phyloP scores from a whole-genome alignment of 768 basidiomycete species.

The Rhodotorula kratochvilovae region DNA sequence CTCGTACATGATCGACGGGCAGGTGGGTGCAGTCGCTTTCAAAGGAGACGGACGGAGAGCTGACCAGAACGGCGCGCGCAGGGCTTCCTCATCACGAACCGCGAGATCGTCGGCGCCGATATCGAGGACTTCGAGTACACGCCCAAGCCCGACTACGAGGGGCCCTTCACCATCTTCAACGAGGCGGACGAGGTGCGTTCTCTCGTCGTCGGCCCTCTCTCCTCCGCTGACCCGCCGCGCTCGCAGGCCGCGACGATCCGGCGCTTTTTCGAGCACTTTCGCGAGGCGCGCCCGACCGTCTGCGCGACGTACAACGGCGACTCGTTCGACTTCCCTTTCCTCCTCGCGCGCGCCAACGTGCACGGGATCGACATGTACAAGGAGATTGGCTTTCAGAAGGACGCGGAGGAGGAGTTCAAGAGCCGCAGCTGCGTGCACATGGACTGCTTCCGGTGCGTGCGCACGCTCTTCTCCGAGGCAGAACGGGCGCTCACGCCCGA shows the following conservation, averaged over 20 bases:
- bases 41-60: not conserved
- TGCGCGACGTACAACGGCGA: slow-evolving; percentile 99
- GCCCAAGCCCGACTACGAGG: slow-evolving; percentile 94
- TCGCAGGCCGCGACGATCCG: slow-evolving; percentile 70
- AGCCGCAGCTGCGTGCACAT: slow-evolving; percentile 87
- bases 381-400: slow-evolving; percentile 87
- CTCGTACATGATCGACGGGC: slow-evolving; percentile 98
- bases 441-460: slow-evolving; percentile 80
- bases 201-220: not conserved
- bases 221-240: not conserved
- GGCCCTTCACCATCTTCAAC: slow-evolving; percentile 92
- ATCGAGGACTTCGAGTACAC: slow-evolving; percentile 99
- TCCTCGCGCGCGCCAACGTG: slow-evolving; percentile 72
- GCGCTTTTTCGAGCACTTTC: slow-evolving; percentile 89
- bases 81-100: slow-evolving; percentile 93
- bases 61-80: slow-evolving; percentile 18
- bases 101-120: slow-evolving; percentile 94
- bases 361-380: slow-evolving; percentile 96
- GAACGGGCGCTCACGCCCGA: not conserved
- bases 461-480: not conserved
- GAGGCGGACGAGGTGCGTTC: slow-evolving; percentile 68
- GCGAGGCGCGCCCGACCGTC: slow-evolving; percentile 88
- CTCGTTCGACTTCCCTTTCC: slow-evolving; percentile 98
- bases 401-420: slow-evolving; percentile 92
- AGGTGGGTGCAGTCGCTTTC: slow-evolving; percentile 45